Conservation (phyloP, 305 asterid species). For the Fraxinus dipetala region DNA sequence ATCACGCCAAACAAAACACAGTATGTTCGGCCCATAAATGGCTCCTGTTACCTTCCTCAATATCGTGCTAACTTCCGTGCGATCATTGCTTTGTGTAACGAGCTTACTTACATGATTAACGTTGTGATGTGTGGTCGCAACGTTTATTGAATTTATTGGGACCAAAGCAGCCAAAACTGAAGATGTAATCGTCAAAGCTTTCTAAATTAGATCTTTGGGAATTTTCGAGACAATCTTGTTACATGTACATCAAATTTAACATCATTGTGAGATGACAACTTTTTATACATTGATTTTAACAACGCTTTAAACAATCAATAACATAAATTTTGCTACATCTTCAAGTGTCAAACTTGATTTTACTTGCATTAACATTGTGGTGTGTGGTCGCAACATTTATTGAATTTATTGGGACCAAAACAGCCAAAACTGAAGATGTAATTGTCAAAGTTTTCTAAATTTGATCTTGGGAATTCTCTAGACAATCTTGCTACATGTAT, state of each 20-base stretch:
- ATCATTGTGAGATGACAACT: too few species aligned
- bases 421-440: background rate
- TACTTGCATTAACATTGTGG: background rate
- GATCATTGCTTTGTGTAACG: background rate
- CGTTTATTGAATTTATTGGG: background rate
- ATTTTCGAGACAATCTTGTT: background rate
- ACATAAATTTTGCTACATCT: too few species aligned
- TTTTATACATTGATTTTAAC: too few species aligned
- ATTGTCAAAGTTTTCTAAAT: background rate
- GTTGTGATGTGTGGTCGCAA: slow-evolving; percentile 17
- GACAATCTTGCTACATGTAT: background rate
- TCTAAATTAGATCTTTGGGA: background rate
- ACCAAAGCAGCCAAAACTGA: background rate
- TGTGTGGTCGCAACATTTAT: slow-evolving; percentile 18
- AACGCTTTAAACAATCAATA: too few species aligned
- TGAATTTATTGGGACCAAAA: background rate
- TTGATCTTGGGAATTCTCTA: background rate
- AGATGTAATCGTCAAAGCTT: background rate
- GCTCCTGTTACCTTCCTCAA: too few species aligned
- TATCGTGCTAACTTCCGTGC: background rate
- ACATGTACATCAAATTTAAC: too few species aligned
- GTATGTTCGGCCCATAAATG: background rate
- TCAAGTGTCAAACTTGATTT: too few species aligned
- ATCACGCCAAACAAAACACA: background rate
- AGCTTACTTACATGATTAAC: background rate